Evolutionary conservation across 768 basidiomycete species (phyloP).

Genomic region (Calocera cornea): DNA sequence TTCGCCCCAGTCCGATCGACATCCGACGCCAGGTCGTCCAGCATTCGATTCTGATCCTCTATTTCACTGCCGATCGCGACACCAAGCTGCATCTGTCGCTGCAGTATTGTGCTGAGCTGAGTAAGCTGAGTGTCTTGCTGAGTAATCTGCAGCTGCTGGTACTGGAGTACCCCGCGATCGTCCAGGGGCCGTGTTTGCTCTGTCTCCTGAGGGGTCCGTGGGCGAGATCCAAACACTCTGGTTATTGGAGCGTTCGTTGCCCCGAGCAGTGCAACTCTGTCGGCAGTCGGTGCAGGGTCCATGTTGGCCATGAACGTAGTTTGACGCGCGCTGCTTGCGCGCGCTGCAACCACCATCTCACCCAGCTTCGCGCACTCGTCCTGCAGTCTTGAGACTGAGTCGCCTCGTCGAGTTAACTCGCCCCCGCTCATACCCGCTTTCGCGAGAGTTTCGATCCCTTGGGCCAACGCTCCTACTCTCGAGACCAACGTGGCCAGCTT

Average conservation of each 20-base stretch:
- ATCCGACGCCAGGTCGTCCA: slow-evolving; percentile 63
- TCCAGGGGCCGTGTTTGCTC: slow-evolving; percentile 78
- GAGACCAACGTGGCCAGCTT: slow-evolving; percentile 64
- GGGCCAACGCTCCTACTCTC: slow-evolving; percentile 57
- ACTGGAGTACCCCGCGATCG: slow-evolving; percentile 58
- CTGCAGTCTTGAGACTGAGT: slow-evolving; percentile 75
- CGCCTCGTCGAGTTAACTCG: slow-evolving; percentile 78
- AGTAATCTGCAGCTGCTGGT: slow-evolving; percentile 69
- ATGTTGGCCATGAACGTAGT: neutral
- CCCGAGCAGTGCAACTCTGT: slow-evolving; percentile 21
- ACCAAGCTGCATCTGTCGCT: slow-evolving; percentile 74
- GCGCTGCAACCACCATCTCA: slow-evolving; percentile 67
- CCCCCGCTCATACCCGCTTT: slow-evolving; percentile 71
- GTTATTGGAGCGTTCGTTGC: slow-evolving; percentile 31
- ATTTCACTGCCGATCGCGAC: slow-evolving; percentile 77
- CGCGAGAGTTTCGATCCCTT: slow-evolving; percentile 51
- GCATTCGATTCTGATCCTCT: slow-evolving; percentile 64
- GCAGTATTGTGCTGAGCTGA: slow-evolving; percentile 65
- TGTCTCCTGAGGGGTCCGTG: slow-evolving; percentile 55
- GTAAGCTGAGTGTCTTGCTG: slow-evolving; percentile 75
- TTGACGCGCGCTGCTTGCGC: slow-evolving; percentile 8
- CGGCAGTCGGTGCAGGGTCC: slow-evolving; percentile 8
- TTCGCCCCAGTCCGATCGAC: slow-evolving; percentile 69
- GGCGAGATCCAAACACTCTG: slow-evolving; percentile 63
- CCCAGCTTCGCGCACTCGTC: slow-evolving; percentile 84